These are phyloP conservation scores for Diaporthe citriasiana DNA, from an alignment of 2,329 filamentous ascomycete species.

Conservation along the genomic window DNA sequence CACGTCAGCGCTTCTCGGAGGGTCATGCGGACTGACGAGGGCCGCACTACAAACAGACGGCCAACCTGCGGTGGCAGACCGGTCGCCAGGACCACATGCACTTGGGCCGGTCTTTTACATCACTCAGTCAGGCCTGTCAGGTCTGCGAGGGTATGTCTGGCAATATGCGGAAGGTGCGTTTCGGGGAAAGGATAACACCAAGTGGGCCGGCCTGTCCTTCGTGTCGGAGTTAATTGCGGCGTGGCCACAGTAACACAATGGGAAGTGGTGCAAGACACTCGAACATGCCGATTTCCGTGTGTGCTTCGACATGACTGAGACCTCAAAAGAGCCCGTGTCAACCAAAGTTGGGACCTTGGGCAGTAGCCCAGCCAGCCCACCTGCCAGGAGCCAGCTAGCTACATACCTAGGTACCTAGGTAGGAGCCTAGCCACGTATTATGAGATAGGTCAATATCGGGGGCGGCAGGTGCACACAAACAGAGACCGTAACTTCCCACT, in stretches of 20 bases:
- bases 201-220: not conserved
- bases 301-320: conserved; percentile 16
- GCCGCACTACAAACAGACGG: not conserved
- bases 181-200: not conserved
- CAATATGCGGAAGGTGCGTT: not conserved
- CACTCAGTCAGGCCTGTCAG: not conserved
- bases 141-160: too few species aligned
- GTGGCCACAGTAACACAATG: not conserved
- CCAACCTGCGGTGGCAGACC: too few species aligned
- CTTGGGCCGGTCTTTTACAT: not conserved
- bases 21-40: not conserved
- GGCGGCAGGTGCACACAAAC: not conserved
- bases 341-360: not conserved
- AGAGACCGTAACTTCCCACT: not conserved
- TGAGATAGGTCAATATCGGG: too few species aligned
- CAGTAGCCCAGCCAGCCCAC: too few species aligned
- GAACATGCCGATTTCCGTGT: conserved; percentile 1
- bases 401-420: too few species aligned
- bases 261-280: conserved; percentile 10
- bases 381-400: too few species aligned
- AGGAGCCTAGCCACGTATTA: not conserved
- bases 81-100: too few species aligned
- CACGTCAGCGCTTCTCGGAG: not conserved
- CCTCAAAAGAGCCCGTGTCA: not conserved
- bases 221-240: not conserved